These are phyloP conservation scores for Monosporascus ibericus DNA, from an alignment of 2,329 filamentous ascomycete species.

Conservation along the genomic window DNA sequence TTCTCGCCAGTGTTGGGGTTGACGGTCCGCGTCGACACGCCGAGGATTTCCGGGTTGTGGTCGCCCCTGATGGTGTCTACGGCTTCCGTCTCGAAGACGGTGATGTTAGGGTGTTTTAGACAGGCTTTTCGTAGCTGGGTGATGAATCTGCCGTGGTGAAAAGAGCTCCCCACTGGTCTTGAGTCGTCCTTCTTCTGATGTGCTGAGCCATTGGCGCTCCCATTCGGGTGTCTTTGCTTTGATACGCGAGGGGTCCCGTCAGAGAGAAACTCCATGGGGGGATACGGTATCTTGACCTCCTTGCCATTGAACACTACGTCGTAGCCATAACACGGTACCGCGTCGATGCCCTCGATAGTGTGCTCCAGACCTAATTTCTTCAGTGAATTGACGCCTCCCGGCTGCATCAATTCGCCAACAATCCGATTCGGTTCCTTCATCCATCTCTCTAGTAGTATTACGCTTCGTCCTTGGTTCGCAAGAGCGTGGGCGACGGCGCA, in stretches of 20 bases:
- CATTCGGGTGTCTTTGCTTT: slow-evolving; percentile 15
- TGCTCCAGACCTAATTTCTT: slow-evolving; percentile 72
- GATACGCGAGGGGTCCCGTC: slow-evolving; percentile 23
- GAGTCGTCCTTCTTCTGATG: slow-evolving; percentile 20
- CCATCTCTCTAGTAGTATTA: slow-evolving; percentile 82
- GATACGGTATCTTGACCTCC: slow-evolving; percentile 73
- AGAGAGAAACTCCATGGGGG: slow-evolving; percentile 48
- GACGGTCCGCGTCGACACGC: slow-evolving; percentile 68
- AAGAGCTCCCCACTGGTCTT: slow-evolving; percentile 67
- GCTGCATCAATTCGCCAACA: slow-evolving; percentile 90
- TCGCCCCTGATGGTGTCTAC: slow-evolving; percentile 67
- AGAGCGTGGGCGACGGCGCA: slow-evolving; percentile 80
- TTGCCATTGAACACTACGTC: slow-evolving; percentile 77
- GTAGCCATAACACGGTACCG: slow-evolving; percentile 77
- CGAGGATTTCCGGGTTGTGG: slow-evolving; percentile 66
- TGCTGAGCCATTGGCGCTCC: slow-evolving; percentile 22
- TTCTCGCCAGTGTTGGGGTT: slow-evolving; percentile 51
- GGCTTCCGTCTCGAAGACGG: slow-evolving; percentile 84
- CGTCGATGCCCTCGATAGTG: slow-evolving; percentile 85
- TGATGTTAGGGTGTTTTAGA: slow-evolving; percentile 71
- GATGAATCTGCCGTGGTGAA: slow-evolving; percentile 95
- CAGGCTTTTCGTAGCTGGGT: slow-evolving; percentile 73
- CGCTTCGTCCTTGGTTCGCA: slow-evolving; percentile 82
- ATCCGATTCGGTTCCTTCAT: slow-evolving; percentile 93
- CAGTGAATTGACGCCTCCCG: slow-evolving; percentile 78